Evolutionary conservation across 495 filamentous ascomycete species (phyloP).

Genomic region (Paragyromitra xinjiangensis): DNA sequence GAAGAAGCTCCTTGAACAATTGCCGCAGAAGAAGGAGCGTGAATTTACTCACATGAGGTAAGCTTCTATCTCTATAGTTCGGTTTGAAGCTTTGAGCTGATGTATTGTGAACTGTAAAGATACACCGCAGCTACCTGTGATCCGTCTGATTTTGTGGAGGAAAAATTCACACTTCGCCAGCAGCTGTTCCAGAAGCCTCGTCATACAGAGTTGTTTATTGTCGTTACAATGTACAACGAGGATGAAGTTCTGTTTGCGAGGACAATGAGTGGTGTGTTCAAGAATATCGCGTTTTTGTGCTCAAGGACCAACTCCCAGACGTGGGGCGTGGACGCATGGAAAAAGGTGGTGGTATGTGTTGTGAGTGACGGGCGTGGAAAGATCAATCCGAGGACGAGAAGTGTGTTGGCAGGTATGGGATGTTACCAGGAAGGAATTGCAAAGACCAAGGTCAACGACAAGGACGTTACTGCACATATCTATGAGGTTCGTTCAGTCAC

Average conservation of each 20-base stretch:
- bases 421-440: conserved; percentile 98
- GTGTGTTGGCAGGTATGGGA: conserved; percentile 90
- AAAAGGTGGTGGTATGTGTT: conserved; percentile 98
- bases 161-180: conserved; percentile 93
- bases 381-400: conserved; percentile 91
- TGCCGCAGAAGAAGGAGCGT: conserved; percentile 79
- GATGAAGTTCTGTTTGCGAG: conserved; percentile 96
- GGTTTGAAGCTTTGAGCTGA: background rate
- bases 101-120: conserved; percentile 11
- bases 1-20: conserved; percentile 81
- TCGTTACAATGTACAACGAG: conserved; percentile 99
- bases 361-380: conserved; percentile 98
- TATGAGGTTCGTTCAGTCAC: conserved; percentile 70
- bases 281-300: conserved; percentile 98
- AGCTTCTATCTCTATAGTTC: background rate
- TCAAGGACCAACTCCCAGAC: conserved; percentile 88
- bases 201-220: conserved; percentile 97
- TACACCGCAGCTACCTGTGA: conserved; percentile 98
- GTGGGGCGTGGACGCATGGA: conserved; percentile 99
- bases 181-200: conserved; percentile 91
- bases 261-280: conserved; percentile 96
- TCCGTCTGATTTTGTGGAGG: conserved; percentile 81
- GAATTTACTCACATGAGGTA: conserved; percentile 95
- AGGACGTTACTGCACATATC: conserved; percentile 97
- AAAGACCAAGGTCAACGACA: conserved; percentile 95